Evolutionary conservation across 176 grass and related monocot species (phyloP).

Genomic region (Dactylis glomerata): DNA sequence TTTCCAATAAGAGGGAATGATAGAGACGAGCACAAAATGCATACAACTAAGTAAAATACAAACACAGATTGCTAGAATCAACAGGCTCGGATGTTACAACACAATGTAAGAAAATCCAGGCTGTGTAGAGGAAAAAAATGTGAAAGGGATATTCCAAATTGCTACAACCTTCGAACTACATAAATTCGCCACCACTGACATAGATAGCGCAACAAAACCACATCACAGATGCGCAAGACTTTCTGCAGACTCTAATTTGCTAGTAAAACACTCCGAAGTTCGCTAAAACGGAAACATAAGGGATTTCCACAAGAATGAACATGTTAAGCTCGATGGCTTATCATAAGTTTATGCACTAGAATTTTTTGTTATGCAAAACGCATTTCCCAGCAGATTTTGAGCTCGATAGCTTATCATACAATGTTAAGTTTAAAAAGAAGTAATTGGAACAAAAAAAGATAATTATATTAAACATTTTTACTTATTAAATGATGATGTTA

Average conservation of each 20-base stretch:
- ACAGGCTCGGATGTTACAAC: not conserved
- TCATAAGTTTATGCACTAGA: too few relatives aligned
- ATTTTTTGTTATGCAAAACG: too few relatives aligned
- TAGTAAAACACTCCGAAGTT: not conserved
- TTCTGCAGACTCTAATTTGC: not conserved
- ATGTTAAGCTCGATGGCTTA: too few relatives aligned
- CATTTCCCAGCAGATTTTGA: too few relatives aligned
- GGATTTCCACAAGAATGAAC: not conserved
- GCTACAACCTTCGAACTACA: not conserved
- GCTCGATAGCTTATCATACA: too few relatives aligned
- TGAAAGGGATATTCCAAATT: not conserved
- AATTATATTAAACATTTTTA: too few relatives aligned
- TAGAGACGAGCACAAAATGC: not conserved
- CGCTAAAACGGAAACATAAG: not conserved
- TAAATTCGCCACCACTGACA: not conserved
- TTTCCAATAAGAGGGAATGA: too few relatives aligned
- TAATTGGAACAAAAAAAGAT: too few relatives aligned
- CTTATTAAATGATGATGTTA: too few relatives aligned
- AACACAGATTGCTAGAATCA: not conserved
- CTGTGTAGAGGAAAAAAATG: not conserved
- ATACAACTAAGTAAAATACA: not conserved
- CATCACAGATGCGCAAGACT: not conserved
- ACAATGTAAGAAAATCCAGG: not conserved
- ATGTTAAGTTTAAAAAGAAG: too few relatives aligned
- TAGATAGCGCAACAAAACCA: not conserved